Percentiles rank a stretch among this genome's conserved stretches.
Conservation (phyloP, 495 filamentous ascomycete species). For the Monascus purpureus region DNA sequence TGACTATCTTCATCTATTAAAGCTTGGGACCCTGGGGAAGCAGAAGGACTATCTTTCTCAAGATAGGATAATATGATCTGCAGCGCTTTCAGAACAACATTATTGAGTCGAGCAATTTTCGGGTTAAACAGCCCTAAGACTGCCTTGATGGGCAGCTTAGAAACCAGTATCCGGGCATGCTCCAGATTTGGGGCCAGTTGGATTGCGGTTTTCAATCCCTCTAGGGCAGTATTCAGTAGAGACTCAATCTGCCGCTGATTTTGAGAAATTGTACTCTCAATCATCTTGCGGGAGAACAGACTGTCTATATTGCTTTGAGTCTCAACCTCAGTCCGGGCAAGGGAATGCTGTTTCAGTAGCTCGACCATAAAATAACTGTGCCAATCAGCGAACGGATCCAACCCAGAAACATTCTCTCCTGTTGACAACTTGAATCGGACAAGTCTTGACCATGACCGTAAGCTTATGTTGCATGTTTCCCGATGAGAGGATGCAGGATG, state of each 20-base stretch:
- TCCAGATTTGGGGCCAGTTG: slow-evolving; percentile 18
- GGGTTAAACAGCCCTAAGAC: slow-evolving; percentile 27
- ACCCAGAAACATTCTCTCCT: slow-evolving; percentile 32
- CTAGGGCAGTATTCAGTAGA: slow-evolving; percentile 39
- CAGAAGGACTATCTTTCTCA: slow-evolving; percentile 15
- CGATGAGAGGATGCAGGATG: slow-evolving; percentile 64
- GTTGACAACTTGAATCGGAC: slow-evolving; percentile 58
- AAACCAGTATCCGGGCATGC: slow-evolving; percentile 21
- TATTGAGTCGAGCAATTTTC: slow-evolving; percentile 19
- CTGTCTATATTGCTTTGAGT: slow-evolving; percentile 31
- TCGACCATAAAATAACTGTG: slow-evolving; percentile 42
- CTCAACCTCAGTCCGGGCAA: slow-evolving; percentile 48
- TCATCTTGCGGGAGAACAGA: slow-evolving; percentile 30
- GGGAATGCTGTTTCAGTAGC: slow-evolving; percentile 42
- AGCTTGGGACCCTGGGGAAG: slow-evolving; percentile 3
- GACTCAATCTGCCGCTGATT: slow-evolving; percentile 52
- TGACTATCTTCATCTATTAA: slow-evolving; percentile 51
- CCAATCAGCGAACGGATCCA: slow-evolving; percentile 57
- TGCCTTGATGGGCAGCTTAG: slow-evolving; percentile 20
- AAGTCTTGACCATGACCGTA: slow-evolving; percentile 70
- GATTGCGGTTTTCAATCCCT: slow-evolving; percentile 37
- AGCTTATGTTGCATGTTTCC: slow-evolving; percentile 71
- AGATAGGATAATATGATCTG: slow-evolving; percentile 24
- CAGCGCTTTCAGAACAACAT: slow-evolving; percentile 21
- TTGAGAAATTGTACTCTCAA: slow-evolving; percentile 40